Evolutionary conservation across 2,329 filamentous ascomycete genomes (phyloP).

Genomic region (Teratosphaeria epicoccoides): DNA sequence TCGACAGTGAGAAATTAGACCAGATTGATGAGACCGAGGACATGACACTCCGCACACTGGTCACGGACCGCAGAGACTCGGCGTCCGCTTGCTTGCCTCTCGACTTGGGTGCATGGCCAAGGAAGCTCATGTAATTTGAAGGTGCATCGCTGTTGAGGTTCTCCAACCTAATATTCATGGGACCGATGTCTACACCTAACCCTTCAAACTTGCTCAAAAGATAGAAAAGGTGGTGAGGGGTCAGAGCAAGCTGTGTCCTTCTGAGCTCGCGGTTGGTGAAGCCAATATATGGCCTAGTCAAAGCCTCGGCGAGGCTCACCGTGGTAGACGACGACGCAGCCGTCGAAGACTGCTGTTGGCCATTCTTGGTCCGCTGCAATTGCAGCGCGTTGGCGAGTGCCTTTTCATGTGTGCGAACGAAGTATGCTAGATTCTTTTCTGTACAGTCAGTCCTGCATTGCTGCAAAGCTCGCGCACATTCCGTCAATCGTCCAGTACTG

Average conservation of each 20-base stretch:
- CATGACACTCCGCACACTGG: conserved; percentile 94
- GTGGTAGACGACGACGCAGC: conserved; percentile 49
- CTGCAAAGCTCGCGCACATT: background rate
- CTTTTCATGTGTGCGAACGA: conserved; percentile 95
- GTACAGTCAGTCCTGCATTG: background rate
- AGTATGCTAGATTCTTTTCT: conserved; percentile 77
- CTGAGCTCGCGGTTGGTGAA: conserved; percentile 80
- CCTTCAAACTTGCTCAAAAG: conserved; percentile 88
- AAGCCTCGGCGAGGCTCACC: conserved; percentile 64
- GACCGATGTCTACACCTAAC: conserved; percentile 76
- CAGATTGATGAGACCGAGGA: conserved; percentile 90
- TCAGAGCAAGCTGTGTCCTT: conserved; percentile 82
- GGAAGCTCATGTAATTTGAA: conserved; percentile 90
- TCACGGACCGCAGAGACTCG: conserved; percentile 88
- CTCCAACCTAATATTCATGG: conserved; percentile 92
- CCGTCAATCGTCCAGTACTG: background rate
- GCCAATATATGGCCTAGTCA: conserved; percentile 74
- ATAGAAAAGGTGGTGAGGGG: conserved; percentile 94
- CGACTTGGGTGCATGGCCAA: conserved; percentile 70
- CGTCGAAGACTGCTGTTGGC: conserved; percentile 21
- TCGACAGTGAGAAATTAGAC: conserved; percentile 76
- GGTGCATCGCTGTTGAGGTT: conserved; percentile 84
- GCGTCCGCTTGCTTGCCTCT: conserved; percentile 71
- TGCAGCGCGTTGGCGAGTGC: conserved; percentile 92
- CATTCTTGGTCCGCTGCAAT: conserved; percentile 60